A percentile compares a stretch with the other conserved stretches of the same genome.
These are phyloP conservation scores for Penicillium sp. DNA, from an alignment of 2,329 filamentous ascomycete species.

Conservation along the genomic window DNA sequence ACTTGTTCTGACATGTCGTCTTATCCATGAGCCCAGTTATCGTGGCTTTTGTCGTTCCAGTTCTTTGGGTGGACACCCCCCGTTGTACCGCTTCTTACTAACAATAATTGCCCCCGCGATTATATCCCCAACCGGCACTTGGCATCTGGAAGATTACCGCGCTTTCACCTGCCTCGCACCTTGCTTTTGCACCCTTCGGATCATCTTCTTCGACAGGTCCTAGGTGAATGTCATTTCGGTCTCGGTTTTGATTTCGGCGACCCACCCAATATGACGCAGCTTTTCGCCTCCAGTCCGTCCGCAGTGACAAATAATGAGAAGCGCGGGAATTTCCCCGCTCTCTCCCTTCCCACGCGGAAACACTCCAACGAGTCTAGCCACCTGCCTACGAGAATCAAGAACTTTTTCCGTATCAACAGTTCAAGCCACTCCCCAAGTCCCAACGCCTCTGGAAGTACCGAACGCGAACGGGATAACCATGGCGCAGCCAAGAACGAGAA, in stretches of 20 bases:
- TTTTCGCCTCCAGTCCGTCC: slow-evolving; percentile 35
- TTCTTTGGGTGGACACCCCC: slow-evolving; percentile 21
- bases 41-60: slow-evolving; percentile 12
- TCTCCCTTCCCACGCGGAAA: slow-evolving; percentile 40
- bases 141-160: slow-evolving; percentile 9
- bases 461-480: slow-evolving; percentile 35
- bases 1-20: slow-evolving; percentile 10
- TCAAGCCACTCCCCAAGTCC: slow-evolving; percentile 39
- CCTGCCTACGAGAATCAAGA: slow-evolving; percentile 57
- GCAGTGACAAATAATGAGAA: slow-evolving; percentile 37
- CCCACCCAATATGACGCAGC: slow-evolving; percentile 34
- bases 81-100: slow-evolving; percentile 10
- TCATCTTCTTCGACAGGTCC: slow-evolving; percentile 2
- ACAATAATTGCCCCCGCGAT: slow-evolving; percentile 10
- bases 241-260: not conserved
- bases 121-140: slow-evolving; percentile 15
- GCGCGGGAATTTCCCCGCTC: slow-evolving; percentile 39
- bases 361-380: slow-evolving; percentile 40
- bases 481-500: slow-evolving; percentile 53
- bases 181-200: slow-evolving; percentile 8
- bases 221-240: not conserved
- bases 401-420: slow-evolving; percentile 60
- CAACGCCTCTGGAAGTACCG: slow-evolving; percentile 19
- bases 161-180: slow-evolving; percentile 4
- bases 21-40: slow-evolving; percentile 16